phyloP scores from a whole-genome alignment of 2,329 filamentous ascomycete species.

The Leptographium radiaticola region DNA sequence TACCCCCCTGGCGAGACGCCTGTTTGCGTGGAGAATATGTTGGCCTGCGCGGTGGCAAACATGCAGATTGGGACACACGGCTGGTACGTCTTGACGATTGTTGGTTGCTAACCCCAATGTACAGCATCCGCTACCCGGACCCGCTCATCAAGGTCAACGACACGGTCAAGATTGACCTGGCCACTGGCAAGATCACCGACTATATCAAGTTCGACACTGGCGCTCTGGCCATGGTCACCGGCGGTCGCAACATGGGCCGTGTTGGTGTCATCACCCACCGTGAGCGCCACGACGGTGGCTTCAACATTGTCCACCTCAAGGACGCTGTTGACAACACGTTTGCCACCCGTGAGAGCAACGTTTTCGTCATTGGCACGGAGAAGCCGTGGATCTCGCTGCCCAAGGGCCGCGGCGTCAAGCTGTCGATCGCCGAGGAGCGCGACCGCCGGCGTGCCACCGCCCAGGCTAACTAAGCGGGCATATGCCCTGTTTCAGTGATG shows the following conservation, averaged over 20 bases:
- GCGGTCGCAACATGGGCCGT: slow-evolving; percentile 99
- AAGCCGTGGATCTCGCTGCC: slow-evolving; percentile 99
- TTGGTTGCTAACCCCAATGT: slow-evolving; percentile 21
- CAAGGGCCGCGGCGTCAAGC: slow-evolving; percentile 99
- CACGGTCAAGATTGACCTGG: slow-evolving; percentile 97
- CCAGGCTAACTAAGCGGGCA: slow-evolving; percentile 28
- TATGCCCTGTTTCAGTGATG: not conserved
- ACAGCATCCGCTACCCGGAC: slow-evolving; percentile 98
- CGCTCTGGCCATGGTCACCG: slow-evolving; percentile 95
- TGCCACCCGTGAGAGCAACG: slow-evolving; percentile 98
- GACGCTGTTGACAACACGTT: slow-evolving; percentile 99
- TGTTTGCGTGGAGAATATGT: not conserved
- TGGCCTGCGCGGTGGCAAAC: not conserved
- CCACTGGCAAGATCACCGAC: slow-evolving; percentile 95
- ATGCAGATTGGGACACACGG: slow-evolving; percentile 7
- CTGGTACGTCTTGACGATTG: slow-evolving; percentile 5
- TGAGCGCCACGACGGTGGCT: slow-evolving; percentile 99
- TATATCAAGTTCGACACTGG: slow-evolving; percentile 99
- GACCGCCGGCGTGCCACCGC: slow-evolving; percentile 75
- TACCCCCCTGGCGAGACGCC: not conserved
- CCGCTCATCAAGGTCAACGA: slow-evolving; percentile 99
- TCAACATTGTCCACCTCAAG: slow-evolving; percentile 99
- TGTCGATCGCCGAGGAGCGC: slow-evolving; percentile 97
- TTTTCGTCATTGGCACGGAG: slow-evolving; percentile 96
- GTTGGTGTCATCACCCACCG: slow-evolving; percentile 99